Conservation (phyloP, 495 filamentous ascomycete genomes). For the Neurospora hispaniola region DNA sequence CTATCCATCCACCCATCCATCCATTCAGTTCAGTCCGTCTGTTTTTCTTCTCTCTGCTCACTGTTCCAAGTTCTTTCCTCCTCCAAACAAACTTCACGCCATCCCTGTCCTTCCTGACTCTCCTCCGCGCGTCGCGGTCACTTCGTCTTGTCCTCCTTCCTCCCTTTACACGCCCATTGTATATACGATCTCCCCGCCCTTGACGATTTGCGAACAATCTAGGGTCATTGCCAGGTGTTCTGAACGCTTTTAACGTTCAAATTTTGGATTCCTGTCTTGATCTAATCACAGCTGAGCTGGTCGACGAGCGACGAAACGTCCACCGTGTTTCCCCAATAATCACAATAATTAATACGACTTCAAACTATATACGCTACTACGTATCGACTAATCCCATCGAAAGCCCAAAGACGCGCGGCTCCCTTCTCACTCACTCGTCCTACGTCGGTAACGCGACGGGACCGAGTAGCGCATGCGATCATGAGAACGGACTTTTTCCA, state of each 20-base stretch:
- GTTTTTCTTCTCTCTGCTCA: background rate
- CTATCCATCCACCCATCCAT: background rate
- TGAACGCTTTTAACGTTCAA: background rate
- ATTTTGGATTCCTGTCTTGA: background rate
- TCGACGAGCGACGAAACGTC: background rate
- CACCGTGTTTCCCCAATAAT: background rate
- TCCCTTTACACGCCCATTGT: background rate
- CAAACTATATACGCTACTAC: background rate
- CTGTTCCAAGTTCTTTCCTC: background rate
- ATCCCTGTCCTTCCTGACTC: background rate
- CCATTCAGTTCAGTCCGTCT: background rate
- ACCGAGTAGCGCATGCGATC: background rate
- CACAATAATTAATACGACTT: background rate
- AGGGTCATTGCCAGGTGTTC: background rate
- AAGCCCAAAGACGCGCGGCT: background rate
- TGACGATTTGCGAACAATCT: background rate
- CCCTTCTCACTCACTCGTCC: background rate
- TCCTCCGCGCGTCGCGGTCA: background rate
- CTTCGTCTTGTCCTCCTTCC: background rate
- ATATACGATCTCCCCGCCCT: background rate
- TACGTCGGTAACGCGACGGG: background rate
- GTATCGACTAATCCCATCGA: background rate
- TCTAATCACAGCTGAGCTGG: background rate
- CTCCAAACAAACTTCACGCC: background rate
- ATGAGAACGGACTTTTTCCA: slow-evolving; percentile 29